These are phyloP conservation scores for Aspergillus diversus DNA, from an alignment of 495 filamentous ascomycete genomes.

Conservation along the genomic window DNA sequence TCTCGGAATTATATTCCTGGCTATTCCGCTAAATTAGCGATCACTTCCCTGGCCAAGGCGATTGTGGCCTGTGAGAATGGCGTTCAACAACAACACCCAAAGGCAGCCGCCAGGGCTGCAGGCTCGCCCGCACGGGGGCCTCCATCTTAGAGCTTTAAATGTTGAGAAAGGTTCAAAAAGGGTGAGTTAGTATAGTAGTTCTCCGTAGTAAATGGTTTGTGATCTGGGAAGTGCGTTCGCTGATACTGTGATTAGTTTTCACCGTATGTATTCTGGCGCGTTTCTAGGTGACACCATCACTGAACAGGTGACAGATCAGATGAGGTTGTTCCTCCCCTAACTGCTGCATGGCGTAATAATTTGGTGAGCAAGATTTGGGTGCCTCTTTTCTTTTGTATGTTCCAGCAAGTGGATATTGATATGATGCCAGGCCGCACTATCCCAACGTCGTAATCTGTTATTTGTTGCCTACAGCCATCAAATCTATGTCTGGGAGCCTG, in stretches of 20 bases:
- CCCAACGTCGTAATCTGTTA: constrained; percentile 66
- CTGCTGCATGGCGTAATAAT: constrained; percentile 54
- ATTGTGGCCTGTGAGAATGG: constrained; percentile 28
- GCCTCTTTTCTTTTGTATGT: not conserved
- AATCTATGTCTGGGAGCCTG: constrained; percentile 76
- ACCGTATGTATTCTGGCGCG: constrained; percentile 23
- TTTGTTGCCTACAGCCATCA: constrained; percentile 74
- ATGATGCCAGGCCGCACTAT: constrained; percentile 51
- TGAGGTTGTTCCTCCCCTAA: constrained; percentile 33
- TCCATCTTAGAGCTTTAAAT: constrained; percentile 38
- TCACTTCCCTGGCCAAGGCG: not conserved
- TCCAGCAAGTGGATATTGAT: constrained; percentile 9
- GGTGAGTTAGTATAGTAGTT: constrained; percentile 30
- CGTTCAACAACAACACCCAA: constrained; percentile 19
- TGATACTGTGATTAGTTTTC: constrained; percentile 19
- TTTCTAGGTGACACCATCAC: constrained; percentile 2
- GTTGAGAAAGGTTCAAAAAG: constrained; percentile 39
- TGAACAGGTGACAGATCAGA: constrained; percentile 29
- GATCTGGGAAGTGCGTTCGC: too few species aligned
- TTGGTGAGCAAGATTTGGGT: constrained; percentile 42
- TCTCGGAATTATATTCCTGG: not conserved
- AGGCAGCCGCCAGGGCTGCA: constrained; percentile 13
- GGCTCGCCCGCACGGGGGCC: constrained; percentile 22
- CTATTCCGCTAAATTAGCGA: not conserved
- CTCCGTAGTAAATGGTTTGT: not conserved